Conservation (phyloP, 225 moss, liverwort and hornwort species). For the Polytrichum formosum region DNA sequence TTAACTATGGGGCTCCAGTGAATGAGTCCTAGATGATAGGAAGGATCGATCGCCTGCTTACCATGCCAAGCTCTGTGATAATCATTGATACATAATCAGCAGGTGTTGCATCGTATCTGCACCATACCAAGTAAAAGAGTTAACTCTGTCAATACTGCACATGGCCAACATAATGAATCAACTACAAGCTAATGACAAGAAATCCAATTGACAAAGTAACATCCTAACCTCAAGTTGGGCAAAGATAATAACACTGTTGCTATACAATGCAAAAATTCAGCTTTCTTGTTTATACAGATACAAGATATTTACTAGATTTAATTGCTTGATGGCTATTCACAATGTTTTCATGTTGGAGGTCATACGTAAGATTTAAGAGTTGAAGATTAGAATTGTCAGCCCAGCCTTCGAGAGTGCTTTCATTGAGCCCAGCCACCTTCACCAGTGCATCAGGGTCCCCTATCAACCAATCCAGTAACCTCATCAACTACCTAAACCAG, state of each 20-base stretch:
- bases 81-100: conserved; percentile 94
- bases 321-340: no score
- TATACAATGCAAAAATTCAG: no score
- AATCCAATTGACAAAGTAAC: no score
- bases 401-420: conserved; percentile 64
- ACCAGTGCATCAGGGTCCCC: conserved; percentile 76
- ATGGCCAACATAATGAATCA: no score
- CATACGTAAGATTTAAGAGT: conserved; percentile 81
- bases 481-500: no score
- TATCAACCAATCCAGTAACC: conserved; percentile 16
- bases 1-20: neutral
- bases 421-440: conserved; percentile 59
- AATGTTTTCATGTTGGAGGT: neutral
- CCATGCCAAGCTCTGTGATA: conserved; percentile 98
- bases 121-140: conserved; percentile 5
- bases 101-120: conserved; percentile 94
- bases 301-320: no score
- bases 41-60: conserved; percentile 16
- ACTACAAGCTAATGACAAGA: no score
- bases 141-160: neutral
- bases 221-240: no score
- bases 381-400: conserved; percentile 71
- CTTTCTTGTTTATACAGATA: no score
- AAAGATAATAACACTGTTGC: no score
- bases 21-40: neutral